Conservation (phyloP, 345 rosid genomes). For the Eutrema yunnanense region DNA sequence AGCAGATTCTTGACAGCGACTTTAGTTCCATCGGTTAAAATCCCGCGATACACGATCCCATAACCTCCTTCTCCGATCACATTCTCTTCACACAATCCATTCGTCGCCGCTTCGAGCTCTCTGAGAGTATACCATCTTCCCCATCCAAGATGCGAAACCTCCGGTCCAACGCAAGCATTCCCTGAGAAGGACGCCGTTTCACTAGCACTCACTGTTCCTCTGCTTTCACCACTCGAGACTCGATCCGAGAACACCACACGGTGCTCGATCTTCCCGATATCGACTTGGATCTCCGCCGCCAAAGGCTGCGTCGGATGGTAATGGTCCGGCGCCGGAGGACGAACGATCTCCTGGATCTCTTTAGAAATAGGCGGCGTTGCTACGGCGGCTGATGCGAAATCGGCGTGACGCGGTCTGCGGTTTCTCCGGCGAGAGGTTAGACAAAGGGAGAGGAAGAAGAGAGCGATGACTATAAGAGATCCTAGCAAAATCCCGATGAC, state of each 20-base stretch:
- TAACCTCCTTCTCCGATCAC: slow-evolving; percentile 98
- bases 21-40: slow-evolving; percentile 68
- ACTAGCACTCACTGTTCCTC: slow-evolving; percentile 58
- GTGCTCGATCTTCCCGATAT: slow-evolving; percentile 83
- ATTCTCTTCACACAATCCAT: slow-evolving; percentile 79
- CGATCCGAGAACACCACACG: slow-evolving; percentile 75
- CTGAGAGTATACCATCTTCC: slow-evolving; percentile 92
- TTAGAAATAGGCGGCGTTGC: slow-evolving; percentile 67
- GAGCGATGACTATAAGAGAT: slow-evolving; percentile 71
- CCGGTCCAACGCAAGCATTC: slow-evolving; percentile 69
- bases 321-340: slow-evolving; percentile 34
- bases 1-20: slow-evolving; percentile 89
- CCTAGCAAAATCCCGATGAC: slow-evolving; percentile 83
- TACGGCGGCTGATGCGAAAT: slow-evolving; percentile 22
- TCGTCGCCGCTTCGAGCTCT: slow-evolving; percentile 84
- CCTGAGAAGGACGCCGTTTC: slow-evolving; percentile 57
- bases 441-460: slow-evolving; percentile 86
- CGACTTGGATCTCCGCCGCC: slow-evolving; percentile 83
- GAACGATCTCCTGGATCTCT: slow-evolving; percentile 79
- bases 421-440: slow-evolving; percentile 70
- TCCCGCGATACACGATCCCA: slow-evolving; percentile 84
- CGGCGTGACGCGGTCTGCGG: slow-evolving; percentile 20
- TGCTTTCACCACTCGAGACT: slow-evolving; percentile 72
- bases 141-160: slow-evolving; percentile 97
- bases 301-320: slow-evolving; percentile 36